These are phyloP conservation scores for Backusella luteola DNA, from an alignment of 192 early-diverging fungal species.

Conservation along the genomic window DNA sequence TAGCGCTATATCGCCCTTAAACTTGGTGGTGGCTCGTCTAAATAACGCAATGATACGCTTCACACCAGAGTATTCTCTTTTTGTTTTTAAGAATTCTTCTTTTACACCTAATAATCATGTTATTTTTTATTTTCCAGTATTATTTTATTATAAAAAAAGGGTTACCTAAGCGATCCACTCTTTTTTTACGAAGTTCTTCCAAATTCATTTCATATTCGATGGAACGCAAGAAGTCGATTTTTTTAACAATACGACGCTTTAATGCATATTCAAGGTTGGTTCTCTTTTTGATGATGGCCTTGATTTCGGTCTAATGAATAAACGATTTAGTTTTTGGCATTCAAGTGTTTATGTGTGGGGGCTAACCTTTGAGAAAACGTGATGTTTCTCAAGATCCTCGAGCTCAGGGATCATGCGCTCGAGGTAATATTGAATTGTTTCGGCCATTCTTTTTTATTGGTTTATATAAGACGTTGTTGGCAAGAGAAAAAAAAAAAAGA, in stretches of 20 bases:
- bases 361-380: slow-evolving; percentile 75
- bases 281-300: slow-evolving; percentile 82
- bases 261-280: slow-evolving; percentile 88
- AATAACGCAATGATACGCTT: slow-evolving; percentile 80
- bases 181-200: slow-evolving; percentile 75
- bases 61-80: slow-evolving; percentile 45
- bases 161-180: slow-evolving; percentile 58
- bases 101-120: not conserved
- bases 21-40: slow-evolving; percentile 73
- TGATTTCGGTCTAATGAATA: slow-evolving; percentile 69
- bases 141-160: not conserved
- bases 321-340: not conserved
- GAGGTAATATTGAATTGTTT: slow-evolving; percentile 85
- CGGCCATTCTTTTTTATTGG: slow-evolving; percentile 70
- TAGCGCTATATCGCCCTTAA: slow-evolving; percentile 72
- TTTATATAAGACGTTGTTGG: not conserved
- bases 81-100: slow-evolving; percentile 69
- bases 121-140: not conserved
- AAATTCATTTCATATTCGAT: slow-evolving; percentile 96
- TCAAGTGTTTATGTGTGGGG: not conserved
- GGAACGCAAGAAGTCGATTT: slow-evolving; percentile 85
- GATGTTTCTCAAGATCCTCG: slow-evolving; percentile 79
- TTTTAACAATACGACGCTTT: slow-evolving; percentile 69
- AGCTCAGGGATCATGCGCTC: slow-evolving; percentile 94
- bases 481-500: not conserved